Evolutionary conservation across 352 stramenopile species (phyloP).

Genomic region (Saprolegnia parasitica): DNA sequence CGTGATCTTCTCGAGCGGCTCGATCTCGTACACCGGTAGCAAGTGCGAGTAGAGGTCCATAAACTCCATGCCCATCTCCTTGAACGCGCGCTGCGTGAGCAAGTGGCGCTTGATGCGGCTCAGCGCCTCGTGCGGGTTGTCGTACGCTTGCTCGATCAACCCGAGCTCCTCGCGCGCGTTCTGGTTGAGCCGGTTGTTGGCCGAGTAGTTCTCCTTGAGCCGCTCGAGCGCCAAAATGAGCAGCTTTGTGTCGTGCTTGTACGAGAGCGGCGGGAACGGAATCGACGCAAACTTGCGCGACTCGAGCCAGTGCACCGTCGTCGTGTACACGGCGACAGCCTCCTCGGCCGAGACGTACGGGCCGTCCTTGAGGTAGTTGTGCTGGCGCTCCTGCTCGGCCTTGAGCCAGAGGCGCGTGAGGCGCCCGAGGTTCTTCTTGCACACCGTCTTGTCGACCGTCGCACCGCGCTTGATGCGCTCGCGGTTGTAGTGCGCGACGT

Average conservation of each 20-base stretch:
- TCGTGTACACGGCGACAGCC: constrained; percentile 99
- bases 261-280: constrained; percentile 98
- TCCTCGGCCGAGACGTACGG: constrained; percentile 99
- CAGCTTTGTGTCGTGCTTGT: constrained; percentile 99
- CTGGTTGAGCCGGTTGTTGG: constrained; percentile 97
- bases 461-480: constrained; percentile 99
- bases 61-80: constrained; percentile 99
- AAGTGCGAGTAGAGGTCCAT: constrained; percentile 99
- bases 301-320: constrained; percentile 99
- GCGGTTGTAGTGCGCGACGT: constrained; percentile 99
- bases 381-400: constrained; percentile 99
- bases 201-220: constrained; percentile 98
- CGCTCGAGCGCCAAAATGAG: constrained; percentile 98
- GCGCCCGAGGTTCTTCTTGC: constrained; percentile 99
- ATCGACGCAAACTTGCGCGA: constrained; percentile 99
- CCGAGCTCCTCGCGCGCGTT: constrained; percentile 97
- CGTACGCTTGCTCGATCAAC: constrained; percentile 98
- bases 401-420: constrained; percentile 99
- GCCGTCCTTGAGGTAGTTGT: constrained; percentile 99
- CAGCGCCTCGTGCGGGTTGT: constrained; percentile 98
- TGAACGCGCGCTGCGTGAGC: constrained; percentile 99
- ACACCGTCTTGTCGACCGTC: constrained; percentile 99
- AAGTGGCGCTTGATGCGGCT: constrained; percentile 99
- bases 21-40: constrained; percentile 98
- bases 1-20: constrained; percentile 99